Evolutionary conservation across 768 basidiomycete genomes (phyloP).

Genomic region (Trichaptum fuscoviolaceum): DNA sequence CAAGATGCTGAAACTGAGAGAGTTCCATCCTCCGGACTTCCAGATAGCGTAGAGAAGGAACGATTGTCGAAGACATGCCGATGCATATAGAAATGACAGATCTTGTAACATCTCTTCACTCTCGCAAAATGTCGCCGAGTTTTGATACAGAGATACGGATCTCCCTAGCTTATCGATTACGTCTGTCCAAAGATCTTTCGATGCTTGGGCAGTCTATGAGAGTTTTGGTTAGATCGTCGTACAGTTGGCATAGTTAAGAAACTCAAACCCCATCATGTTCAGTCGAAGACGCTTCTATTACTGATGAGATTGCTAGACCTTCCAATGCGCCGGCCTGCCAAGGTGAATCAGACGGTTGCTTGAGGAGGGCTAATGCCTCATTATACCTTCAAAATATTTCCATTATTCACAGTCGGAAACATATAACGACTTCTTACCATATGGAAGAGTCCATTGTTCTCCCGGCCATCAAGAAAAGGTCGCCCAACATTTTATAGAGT

Average conservation of each 20-base stretch:
- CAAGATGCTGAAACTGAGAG: conserved; percentile 70
- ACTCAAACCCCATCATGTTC: conserved; percentile 64
- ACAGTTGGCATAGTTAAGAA: conserved; percentile 13
- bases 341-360: conserved; percentile 63
- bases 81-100: conserved; percentile 62
- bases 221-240: conserved; percentile 18
- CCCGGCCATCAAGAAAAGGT: conserved; percentile 87
- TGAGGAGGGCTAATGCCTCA: conserved; percentile 78
- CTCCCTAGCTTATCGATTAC: conserved; percentile 70
- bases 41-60: conserved; percentile 73
- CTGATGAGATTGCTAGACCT: conserved; percentile 70
- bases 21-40: conserved; percentile 87
- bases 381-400: conserved; percentile 55
- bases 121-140: conserved; percentile 40
- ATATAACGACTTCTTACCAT: conserved; percentile 45
- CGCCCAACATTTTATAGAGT: conserved; percentile 82
- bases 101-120: conserved; percentile 52
- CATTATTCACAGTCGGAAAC: conserved; percentile 8
- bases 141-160: conserved; percentile 55
- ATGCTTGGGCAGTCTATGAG: not conserved
- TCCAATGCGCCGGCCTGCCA: conserved; percentile 92
- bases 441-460: conserved; percentile 73
- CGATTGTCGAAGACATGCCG: conserved; percentile 64
- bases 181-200: conserved; percentile 72
- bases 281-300: conserved; percentile 81